phyloP scores from a whole-genome alignment of 2,329 filamentous ascomycete species.

The Colletotrichum magnum region DNA sequence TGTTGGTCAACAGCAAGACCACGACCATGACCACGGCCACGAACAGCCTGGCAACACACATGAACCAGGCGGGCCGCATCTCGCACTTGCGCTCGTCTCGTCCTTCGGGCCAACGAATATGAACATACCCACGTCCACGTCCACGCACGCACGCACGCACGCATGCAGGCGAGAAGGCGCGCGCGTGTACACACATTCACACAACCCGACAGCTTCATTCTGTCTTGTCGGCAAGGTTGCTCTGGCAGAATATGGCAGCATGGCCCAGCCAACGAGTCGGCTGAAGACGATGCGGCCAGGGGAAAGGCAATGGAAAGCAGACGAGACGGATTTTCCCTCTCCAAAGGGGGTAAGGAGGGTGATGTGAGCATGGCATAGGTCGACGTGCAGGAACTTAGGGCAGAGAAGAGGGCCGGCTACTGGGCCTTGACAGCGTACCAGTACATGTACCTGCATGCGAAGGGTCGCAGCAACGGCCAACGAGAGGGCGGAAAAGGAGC shows the following conservation, averaged over 20 bases:
- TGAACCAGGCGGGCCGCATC: background rate
- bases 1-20: constrained; percentile 5
- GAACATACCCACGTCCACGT: constrained; percentile 2
- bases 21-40: constrained; percentile 3
- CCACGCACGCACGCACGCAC: background rate
- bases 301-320: background rate
- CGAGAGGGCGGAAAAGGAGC: constrained; percentile 10
- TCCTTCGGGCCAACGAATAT: constrained; percentile 18
- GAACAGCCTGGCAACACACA: constrained; percentile 1
- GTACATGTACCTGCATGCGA: constrained; percentile 38
- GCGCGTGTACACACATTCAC: constrained; percentile 11
- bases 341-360: background rate
- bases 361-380: constrained; percentile 31
- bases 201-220: background rate
- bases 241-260: constrained; percentile 16
- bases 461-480: constrained; percentile 24
- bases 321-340: constrained; percentile 9
- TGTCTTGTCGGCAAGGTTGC: constrained; percentile 11
- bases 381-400: constrained; percentile 23
- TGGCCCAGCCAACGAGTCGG: constrained; percentile 34
- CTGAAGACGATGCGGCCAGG: constrained; percentile 10
- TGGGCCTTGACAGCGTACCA: constrained; percentile 33
- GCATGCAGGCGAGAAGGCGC: constrained; percentile 7
- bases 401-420: constrained; percentile 29
- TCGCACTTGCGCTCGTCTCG: constrained; percentile 30